Percentiles rank a stretch among this genome's conserved stretches.
phyloP scores from a whole-genome alignment of 306 rosid genomes.

The Malus asiatica region DNA sequence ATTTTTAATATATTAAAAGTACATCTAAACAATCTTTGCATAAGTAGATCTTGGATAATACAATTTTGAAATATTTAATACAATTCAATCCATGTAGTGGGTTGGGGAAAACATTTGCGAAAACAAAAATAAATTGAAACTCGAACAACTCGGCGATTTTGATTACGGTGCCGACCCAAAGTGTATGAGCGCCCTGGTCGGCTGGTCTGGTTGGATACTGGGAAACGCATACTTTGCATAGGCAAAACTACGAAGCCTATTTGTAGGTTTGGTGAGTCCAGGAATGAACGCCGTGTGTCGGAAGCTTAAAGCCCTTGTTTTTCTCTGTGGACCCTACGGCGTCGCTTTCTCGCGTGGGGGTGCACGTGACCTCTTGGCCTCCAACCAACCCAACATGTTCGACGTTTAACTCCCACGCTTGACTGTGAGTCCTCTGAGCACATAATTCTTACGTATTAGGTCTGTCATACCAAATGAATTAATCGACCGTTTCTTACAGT shows the following conservation, averaged over 20 bases:
- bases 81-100: not conserved
- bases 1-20: too few relatives aligned
- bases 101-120: not conserved
- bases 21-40: too few relatives aligned
- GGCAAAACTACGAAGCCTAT: not conserved
- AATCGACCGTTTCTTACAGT: too few relatives aligned
- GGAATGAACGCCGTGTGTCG: conserved; percentile 12
- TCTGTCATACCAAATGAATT: too few relatives aligned
- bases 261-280: not conserved
- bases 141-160: not conserved
- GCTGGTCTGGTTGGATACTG: conserved; percentile 28
- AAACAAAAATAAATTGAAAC: not conserved
- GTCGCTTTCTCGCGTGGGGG: not conserved
- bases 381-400: conserved; percentile 33
- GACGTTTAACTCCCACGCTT: conserved; percentile 11
- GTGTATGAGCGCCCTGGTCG: conserved; percentile 5
- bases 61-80: not conserved
- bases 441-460: not conserved
- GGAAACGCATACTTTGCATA: conserved; percentile 8
- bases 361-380: conserved; percentile 22
- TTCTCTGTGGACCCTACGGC: not conserved
- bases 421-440: not conserved
- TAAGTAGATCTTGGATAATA: not conserved
- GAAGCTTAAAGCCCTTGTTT: not conserved
- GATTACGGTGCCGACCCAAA: not conserved